phyloP scores from a whole-genome alignment of 2,329 filamentous ascomycete genomes.

The Ceratocystis ficicola region DNA sequence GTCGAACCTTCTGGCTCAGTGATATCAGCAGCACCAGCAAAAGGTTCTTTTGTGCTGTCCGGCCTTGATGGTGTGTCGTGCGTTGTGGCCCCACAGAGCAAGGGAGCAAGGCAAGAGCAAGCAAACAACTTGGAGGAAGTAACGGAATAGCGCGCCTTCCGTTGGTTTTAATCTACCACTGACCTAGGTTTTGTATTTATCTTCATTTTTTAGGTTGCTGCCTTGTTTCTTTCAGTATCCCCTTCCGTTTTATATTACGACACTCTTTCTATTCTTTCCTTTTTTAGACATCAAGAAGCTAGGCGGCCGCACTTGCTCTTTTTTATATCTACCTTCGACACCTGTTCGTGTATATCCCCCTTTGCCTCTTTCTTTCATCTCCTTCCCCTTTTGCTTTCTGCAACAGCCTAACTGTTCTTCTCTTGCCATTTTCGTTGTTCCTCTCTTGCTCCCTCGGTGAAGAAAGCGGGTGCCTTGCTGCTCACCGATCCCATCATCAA shows the following conservation, averaged over 20 bases:
- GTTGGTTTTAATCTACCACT: background rate
- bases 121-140: background rate
- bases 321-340: background rate
- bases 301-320: too few species aligned
- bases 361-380: too few species aligned
- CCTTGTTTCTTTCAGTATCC: background rate
- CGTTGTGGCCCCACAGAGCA: constrained; percentile 6
- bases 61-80: constrained; percentile 8
- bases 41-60: background rate
- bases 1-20: too few species aligned
- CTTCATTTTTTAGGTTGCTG: background rate
- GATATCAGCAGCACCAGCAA: background rate
- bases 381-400: background rate
- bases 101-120: constrained; percentile 3
- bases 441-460: background rate
- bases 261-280: too few species aligned
- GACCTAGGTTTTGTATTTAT: background rate
- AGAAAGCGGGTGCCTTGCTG: too few species aligned
- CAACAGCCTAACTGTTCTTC: background rate
- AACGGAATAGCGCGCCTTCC: background rate
- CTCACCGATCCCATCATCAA: too few species aligned
- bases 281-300: too few species aligned
- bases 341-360: background rate
- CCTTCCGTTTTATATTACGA: background rate
- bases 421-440: background rate